Base-by-base conservation (phyloP, 1,139 yeast genomes). In the Debaryomyces sp. region DNA sequence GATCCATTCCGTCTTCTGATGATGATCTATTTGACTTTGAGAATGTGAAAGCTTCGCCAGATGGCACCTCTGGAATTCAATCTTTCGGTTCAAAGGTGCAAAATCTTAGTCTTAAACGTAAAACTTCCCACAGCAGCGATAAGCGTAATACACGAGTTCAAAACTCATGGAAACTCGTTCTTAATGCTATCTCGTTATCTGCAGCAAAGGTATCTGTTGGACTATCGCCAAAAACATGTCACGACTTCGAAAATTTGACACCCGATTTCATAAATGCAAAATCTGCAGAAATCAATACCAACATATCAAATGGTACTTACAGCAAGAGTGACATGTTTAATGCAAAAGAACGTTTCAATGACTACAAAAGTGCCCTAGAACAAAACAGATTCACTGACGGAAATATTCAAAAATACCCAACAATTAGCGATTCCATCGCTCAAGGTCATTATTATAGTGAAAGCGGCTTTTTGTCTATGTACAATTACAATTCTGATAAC, bases 121-220 rank as follows among this genome's bases (percentile, higher is more conserved):
- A 37, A n/a, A 7, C 5, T 5, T 10, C 32, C 3, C 3, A 3
- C 18, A 43, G 30, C 27, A 39, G 22, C 27, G 43, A 12, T 17
- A 18, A 12, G 41, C 35, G n/a, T n/a, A 26, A 3, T 15, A 15
- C 44, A 41, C 37, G 24, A 40, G 13, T 8, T 18, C 36, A 24
- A 26, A 29, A 54, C 27, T 60, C 61, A 1, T 77, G 81, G 80
- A 71, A 67, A 48, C 63, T 69, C 1, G 73, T 78, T 0, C 61
- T 75, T 52, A 79, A 77, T 57, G 81, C 75, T 36, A 68, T 75
- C 1, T 78, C 84, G 0, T 63, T 79, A 47, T 71, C 75, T 26
- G 85, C 85, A 0, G 85, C 84, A 2, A 56, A 78, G 45, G 61
- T 76, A 6, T 79, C 84, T 1, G 76, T 78, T 8, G 84, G 84